A percentile compares a stretch with the other conserved stretches of the same genome.
These are phyloP conservation scores for Debaryomycetaceae sp. DNA, from an alignment of 1,139 yeast species.

Conservation along the genomic window DNA sequence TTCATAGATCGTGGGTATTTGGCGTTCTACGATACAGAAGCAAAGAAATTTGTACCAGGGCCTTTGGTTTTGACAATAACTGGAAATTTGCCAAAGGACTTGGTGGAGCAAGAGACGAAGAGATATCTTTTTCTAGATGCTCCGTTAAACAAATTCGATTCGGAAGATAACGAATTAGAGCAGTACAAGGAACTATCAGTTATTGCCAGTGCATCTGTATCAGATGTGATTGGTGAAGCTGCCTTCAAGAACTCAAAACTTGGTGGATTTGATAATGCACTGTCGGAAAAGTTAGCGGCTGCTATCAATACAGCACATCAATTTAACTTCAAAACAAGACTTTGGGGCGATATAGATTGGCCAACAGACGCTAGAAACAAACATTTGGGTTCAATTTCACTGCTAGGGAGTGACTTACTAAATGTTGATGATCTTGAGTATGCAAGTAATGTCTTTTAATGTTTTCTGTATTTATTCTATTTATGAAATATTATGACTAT, in stretches of 20 bases:
- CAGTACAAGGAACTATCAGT: constrained; percentile 24
- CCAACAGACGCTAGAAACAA: constrained; percentile 27
- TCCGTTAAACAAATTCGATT: constrained; percentile 26
- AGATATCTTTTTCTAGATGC: constrained; percentile 40
- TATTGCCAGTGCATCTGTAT: constrained; percentile 36
- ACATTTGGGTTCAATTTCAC: constrained; percentile 26
- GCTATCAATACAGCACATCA: constrained; percentile 31
- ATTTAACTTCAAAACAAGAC: constrained; percentile 34
- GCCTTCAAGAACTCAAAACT: constrained; percentile 9
- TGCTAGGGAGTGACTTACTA: constrained; percentile 34
- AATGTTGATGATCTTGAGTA: constrained; percentile 36
- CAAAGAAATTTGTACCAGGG: constrained; percentile 23
- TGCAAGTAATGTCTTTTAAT: constrained; percentile 19
- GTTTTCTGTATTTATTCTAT: not conserved
- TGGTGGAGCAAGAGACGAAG: constrained; percentile 20
- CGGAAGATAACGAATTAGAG: constrained; percentile 12
- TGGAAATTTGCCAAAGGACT: constrained; percentile 37
- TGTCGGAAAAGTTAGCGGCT: constrained; percentile 15
- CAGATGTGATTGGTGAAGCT: constrained; percentile 25
- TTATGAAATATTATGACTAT: not conserved
- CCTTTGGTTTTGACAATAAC: constrained; percentile 40
- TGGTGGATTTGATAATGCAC: constrained; percentile 17
- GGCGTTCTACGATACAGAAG: constrained; percentile 28
- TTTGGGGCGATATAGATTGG: constrained; percentile 46
- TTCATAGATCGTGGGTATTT: constrained; percentile 33